Base-by-base conservation (phyloP, 83 land plant species). In the Isoetes engelmannii region DNA sequence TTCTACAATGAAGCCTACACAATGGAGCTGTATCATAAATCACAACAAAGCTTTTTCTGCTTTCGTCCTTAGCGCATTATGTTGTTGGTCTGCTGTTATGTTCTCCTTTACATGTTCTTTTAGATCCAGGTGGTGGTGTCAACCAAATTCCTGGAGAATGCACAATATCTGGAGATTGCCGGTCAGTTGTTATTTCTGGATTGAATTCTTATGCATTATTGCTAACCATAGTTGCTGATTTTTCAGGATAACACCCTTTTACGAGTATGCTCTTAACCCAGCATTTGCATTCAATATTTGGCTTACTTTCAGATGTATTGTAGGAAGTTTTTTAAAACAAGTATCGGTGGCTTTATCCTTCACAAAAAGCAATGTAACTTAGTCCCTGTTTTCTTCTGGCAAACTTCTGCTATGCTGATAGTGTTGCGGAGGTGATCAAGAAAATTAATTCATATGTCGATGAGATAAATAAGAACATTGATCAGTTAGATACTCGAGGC, bases 1-100 rank as follows among this genome's bases (percentile, higher is more conserved):
- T 20, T 92, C 97, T 65, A 92, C 94, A 56, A 89, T 92, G 94
- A 92, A 92, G 74, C 97, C 97, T 57, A 89, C 97, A 10, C 92
- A 92, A 68, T 85, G 90, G 97, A 78, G 59, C 51, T 92, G 97
- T 92, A 81, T 81, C 86, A 17, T 46, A 81, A 83, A 86, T 37
- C 45, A 12, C 48, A 17, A 15, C 4, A 42, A 48, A 68, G 41
- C n/a, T n/a, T n/a, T n/a, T n/a, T 47, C 8, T 46, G 9, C 4
- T 47, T 15, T 4, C 48, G 13, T 17, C 7, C n/a, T n/a, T n/a
- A n/a, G n/a, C n/a, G n/a, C n/a, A n/a, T n/a, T n/a, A n/a, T n/a
- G 12, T 65, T 19, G 10, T 62, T 62, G 4, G n/a, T 47, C 8
- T 46, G 9, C 4, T 47, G n/a, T 4, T 65, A n/a, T 17, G 10